Evolutionary conservation across 1,284 basidiomycete genomes (phyloP), one percentile per base, ranked within the genome.

Genomic region (Leccinum ponderosum): DNA sequence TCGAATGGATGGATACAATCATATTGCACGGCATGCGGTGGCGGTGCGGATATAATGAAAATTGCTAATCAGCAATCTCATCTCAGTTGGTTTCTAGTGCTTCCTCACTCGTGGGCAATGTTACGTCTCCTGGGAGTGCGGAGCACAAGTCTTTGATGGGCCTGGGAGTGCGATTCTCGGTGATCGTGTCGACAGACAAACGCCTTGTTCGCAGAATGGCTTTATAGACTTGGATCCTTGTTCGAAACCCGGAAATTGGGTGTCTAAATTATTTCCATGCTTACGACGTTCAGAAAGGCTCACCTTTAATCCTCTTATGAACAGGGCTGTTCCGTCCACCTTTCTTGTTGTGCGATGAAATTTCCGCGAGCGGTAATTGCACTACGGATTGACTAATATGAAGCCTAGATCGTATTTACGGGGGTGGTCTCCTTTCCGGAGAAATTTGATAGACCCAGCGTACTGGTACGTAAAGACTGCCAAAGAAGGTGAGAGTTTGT

Each of bases 81-180:
- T 62, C 72, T 70, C 70, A 71, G 70, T 69, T 71, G 61, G 62
- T 64, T 64, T 31, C 33, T 64, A 70, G 67, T 82, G 80, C 66
- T 83, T 81, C 69, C 70, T 83, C 20, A 80, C 80, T 8, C 74
- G 82, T 53, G 81, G 82, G 15, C 81, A 84, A 65, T 80, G 81
- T 65, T 83, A 83, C 71, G 80, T 83, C 64, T 79, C 78, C 7
- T 85, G 81, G 82, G 83, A 84, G 66, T 70, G 80, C 55, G 82
- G 83, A 29, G 79, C 78, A 61, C 81, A 83, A 63, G 78, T 82
- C 31, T 81, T 83, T 73, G 81, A 83, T 68, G 75, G 66, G 42
- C 44, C 6, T 64, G 56, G 63, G 52, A 15, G 42, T 62, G 61
- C 67, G 70, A 65, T 62, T 61, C 17, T 61, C 71, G 68, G 68